These are phyloP conservation scores for Trypanosoma grayi DNA, from an alignment of 208 protist genomes.

Conservation along the genomic window DNA sequence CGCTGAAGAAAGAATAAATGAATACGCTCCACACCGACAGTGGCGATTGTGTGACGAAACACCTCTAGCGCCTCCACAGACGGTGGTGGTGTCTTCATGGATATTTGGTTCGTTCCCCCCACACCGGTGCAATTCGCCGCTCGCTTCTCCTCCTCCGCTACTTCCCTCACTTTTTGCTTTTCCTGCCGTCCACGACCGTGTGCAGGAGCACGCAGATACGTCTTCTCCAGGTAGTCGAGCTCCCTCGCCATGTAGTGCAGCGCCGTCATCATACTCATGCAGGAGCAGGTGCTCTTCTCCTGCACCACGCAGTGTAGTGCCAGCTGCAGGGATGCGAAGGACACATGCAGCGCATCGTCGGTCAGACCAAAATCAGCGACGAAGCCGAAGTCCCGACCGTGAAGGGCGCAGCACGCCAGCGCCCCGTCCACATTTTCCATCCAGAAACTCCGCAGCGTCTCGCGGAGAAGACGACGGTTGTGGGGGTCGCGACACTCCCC, in stretches of 20 bases:
- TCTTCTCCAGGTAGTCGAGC: conserved; percentile 35
- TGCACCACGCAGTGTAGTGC: conserved; percentile 33
- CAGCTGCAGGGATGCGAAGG: conserved; percentile 29
- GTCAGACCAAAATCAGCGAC: conserved; percentile 57
- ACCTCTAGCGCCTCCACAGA: conserved; percentile 13
- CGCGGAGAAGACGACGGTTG: conserved; percentile 36
- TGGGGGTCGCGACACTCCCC: conserved; percentile 26
- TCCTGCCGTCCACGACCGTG: not conserved
- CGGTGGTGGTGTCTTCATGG: not conserved
- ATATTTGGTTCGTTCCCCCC: not conserved
- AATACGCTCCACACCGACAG: conserved; percentile 56
- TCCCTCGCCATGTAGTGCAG: conserved; percentile 70
- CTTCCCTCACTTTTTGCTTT: not conserved
- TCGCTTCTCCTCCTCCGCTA: not conserved
- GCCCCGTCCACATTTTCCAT: conserved; percentile 45
- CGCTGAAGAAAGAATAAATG: conserved; percentile 56
- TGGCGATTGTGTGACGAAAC: conserved; percentile 39
- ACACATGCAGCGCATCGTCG: conserved; percentile 53
- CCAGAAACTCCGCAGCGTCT: conserved; percentile 57
- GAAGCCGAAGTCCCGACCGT: conserved; percentile 65
- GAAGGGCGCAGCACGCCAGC: conserved; percentile 47
- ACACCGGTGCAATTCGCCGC: not conserved
- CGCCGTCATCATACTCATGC: conserved; percentile 40
- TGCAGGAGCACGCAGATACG: not conserved
- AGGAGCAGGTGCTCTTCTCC: conserved; percentile 34